These are phyloP conservation scores for Candida sphagnicola DNA, from an alignment of 805 yeast genomes.

Conservation along the genomic window DNA sequence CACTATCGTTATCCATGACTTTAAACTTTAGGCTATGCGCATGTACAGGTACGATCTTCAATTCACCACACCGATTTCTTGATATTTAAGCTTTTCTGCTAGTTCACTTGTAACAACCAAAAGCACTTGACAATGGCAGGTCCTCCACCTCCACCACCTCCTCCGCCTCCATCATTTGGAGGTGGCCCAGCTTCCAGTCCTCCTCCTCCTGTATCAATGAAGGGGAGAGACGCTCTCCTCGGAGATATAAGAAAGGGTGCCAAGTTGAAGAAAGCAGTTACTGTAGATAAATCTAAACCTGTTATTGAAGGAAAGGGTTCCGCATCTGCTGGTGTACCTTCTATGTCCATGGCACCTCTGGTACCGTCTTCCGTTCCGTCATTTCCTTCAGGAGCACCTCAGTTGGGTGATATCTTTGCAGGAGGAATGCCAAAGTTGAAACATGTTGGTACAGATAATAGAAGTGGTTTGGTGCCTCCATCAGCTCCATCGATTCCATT, in stretches of 20 bases:
- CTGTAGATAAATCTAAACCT: slow-evolving; percentile 49
- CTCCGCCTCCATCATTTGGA: slow-evolving; percentile 20
- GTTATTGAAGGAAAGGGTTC: slow-evolving; percentile 47
- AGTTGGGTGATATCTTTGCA: slow-evolving; percentile 66
- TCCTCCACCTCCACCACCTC: slow-evolving; percentile 33
- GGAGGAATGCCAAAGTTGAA: slow-evolving; percentile 77
- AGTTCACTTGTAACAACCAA: too few species aligned
- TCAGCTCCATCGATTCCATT: slow-evolving; percentile 37
- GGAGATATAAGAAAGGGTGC: slow-evolving; percentile 75
- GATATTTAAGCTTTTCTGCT: too few species aligned
- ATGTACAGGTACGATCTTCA: too few species aligned
- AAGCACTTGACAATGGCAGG: slow-evolving; percentile 15
- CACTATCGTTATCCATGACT: too few species aligned
- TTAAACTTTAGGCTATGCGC: too few species aligned
- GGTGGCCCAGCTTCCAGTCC: slow-evolving; percentile 12
- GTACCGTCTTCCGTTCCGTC: slow-evolving; percentile 15
- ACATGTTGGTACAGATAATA: slow-evolving; percentile 28
- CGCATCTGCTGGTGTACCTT: slow-evolving; percentile 24
- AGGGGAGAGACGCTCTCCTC: slow-evolving; percentile 49
- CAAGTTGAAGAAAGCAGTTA: slow-evolving; percentile 37
- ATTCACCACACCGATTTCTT: too few species aligned
- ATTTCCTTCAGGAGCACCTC: slow-evolving; percentile 39
- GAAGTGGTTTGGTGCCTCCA: slow-evolving; percentile 31
- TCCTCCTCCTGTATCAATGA: slow-evolving; percentile 19
- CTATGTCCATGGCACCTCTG: slow-evolving; percentile 13